Conservation (phyloP, 495 filamentous ascomycete genomes). For the Hyphodiscus hymeniophilus region DNA sequence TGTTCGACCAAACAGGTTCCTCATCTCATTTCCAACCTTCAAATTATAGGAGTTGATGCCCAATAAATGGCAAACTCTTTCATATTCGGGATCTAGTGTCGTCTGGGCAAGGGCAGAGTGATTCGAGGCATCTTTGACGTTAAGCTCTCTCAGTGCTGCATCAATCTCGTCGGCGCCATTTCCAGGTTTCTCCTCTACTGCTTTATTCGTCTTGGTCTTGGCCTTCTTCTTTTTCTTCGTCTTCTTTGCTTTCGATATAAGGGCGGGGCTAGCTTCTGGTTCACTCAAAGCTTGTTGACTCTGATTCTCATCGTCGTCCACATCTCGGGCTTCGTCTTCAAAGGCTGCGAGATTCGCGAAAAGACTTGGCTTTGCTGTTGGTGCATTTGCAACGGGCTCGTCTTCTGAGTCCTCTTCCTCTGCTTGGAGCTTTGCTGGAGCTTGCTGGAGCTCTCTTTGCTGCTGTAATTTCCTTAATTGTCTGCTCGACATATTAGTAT, state of each 20-base stretch:
- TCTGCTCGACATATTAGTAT: slow-evolving; percentile 63
- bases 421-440: slow-evolving; percentile 18
- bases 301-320: slow-evolving; percentile 49
- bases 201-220: slow-evolving; percentile 22
- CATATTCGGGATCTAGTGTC: slow-evolving; percentile 22
- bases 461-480: slow-evolving; percentile 73
- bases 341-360: slow-evolving; percentile 46
- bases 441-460: slow-evolving; percentile 37
- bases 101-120: slow-evolving; percentile 11
- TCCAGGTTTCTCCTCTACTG: slow-evolving; percentile 33
- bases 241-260: slow-evolving; percentile 31
- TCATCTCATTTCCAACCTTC: slow-evolving; percentile 90
- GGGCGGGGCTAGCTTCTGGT: slow-evolving; percentile 9
- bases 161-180: slow-evolving; percentile 73
- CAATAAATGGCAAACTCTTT: slow-evolving; percentile 50
- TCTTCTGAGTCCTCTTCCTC: slow-evolving; percentile 34
- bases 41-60: slow-evolving; percentile 70
- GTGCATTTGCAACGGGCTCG: slow-evolving; percentile 23
- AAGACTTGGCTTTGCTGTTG: slow-evolving; percentile 29
- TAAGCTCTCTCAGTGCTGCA: slow-evolving; percentile 59
- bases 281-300: slow-evolving; percentile 19
- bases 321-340: slow-evolving; percentile 27
- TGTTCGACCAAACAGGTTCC: slow-evolving; percentile 77
- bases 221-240: slow-evolving; percentile 53
- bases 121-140: slow-evolving; percentile 20